phyloP scores from a whole-genome alignment of 768 basidiomycete species.

The Pleurotus sapidus region DNA sequence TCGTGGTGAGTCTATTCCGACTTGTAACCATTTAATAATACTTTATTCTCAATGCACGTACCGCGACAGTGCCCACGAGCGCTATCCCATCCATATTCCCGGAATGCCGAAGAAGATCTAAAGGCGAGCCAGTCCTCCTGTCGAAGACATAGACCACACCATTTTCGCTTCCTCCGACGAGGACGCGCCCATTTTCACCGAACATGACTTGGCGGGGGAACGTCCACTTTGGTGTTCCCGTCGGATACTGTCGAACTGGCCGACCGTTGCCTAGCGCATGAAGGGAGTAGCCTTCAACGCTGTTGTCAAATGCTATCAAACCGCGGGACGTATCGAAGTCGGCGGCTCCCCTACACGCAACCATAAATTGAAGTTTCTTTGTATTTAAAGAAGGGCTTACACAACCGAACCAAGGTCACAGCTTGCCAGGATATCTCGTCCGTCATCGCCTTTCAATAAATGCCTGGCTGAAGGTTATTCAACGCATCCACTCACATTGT shows the following conservation, averaged over 20 bases:
- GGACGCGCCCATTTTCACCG: conserved; percentile 3
- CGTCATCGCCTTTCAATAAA: not conserved
- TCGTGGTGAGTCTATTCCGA: too few species aligned
- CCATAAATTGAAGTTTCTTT: conserved; percentile 1
- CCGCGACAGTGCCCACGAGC: too few species aligned
- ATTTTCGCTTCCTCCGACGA: conserved; percentile 21
- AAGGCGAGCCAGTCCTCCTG: conserved; percentile 11
- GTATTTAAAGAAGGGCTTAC: not conserved
- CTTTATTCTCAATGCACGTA: too few species aligned
- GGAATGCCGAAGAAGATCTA: conserved; percentile 11
- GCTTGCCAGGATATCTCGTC: too few species aligned
- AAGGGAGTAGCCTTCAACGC: conserved; percentile 15
- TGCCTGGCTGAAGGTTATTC: not conserved
- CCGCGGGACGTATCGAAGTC: conserved; percentile 8
- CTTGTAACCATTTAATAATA: too few species aligned
- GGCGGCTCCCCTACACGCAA: conserved; percentile 12
- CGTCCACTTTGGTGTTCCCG: conserved; percentile 10
- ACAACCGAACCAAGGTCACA: not conserved
- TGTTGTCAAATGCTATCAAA: conserved; percentile 17
- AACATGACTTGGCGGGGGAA: conserved; percentile 18
- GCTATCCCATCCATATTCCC: too few species aligned
- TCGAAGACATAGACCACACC: conserved; percentile 18
- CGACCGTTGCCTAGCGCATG: conserved; percentile 15
- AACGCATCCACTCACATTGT: not conserved
- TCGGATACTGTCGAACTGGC: conserved; percentile 11